A percentile compares a stretch with the other conserved stretches of the same genome.
phyloP scores from a whole-genome alignment of 345 rosid species.

The Hypericum perforatum region DNA sequence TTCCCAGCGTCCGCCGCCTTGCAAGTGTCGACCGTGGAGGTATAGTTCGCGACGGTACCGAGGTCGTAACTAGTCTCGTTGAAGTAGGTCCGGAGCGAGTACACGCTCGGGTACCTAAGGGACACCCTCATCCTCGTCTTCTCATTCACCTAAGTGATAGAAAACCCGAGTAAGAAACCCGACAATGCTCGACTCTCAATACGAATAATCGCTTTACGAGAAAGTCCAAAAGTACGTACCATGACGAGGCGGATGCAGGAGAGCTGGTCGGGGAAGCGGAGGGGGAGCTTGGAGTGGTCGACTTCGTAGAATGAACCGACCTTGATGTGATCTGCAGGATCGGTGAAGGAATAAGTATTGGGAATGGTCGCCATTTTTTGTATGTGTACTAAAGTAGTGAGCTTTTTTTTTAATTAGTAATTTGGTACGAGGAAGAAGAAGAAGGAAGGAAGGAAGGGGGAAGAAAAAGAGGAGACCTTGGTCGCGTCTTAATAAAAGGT shows the following conservation, averaged over 20 bases:
- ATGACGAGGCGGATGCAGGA: slow-evolving; percentile 47
- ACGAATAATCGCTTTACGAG: too few species aligned
- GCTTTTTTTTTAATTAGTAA: too few species aligned
- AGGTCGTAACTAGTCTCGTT: slow-evolving; percentile 15
- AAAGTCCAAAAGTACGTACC: slow-evolving; percentile 28
- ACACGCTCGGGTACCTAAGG: slow-evolving; percentile 59
- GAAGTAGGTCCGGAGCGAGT: slow-evolving; percentile 47
- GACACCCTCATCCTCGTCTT: slow-evolving; percentile 44
- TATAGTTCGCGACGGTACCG: slow-evolving; percentile 39
- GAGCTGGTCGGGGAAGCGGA: slow-evolving; percentile 47
- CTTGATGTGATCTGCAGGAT: slow-evolving; percentile 45
- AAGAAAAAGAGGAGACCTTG: too few species aligned
- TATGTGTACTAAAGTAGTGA: background rate
- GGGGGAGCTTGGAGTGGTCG: slow-evolving; percentile 49
- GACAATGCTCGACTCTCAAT: background rate
- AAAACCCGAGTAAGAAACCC: background rate
- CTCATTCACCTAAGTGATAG: slow-evolving; percentile 50
- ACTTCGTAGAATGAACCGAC: slow-evolving; percentile 65
- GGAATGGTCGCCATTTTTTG: background rate
- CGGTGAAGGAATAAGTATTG: slow-evolving; percentile 7
- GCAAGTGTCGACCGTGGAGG: slow-evolving; percentile 19
- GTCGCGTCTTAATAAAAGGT: too few species aligned
- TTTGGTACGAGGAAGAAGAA: too few species aligned
- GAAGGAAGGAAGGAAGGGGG: too few species aligned
- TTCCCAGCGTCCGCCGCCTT: slow-evolving; percentile 22